Base-by-base conservation (phyloP, 495 filamentous ascomycete genomes). In the Trichodelitschia bisporula region DNA sequence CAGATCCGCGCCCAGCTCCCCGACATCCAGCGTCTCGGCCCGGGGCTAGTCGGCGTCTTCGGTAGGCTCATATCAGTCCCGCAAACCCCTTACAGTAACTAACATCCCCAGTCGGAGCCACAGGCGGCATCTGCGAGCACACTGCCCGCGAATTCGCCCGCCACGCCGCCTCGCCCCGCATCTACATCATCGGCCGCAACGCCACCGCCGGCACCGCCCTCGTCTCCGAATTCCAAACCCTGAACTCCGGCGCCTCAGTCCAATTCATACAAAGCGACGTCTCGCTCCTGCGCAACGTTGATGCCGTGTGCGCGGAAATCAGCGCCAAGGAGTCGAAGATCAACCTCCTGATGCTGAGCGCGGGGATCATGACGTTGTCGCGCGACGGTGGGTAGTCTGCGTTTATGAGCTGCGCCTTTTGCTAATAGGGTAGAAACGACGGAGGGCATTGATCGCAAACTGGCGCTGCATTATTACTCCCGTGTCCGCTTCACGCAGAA, bases 341-440 rank as follows among this genome's bases (percentile, higher is more conserved):
- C 37, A 69, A 79, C 39, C 39, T 77, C 1, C 54, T 79, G 0
- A 69, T 77, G 40, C 43, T 69, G 39, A 65, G 48, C 3, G 41
- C 49, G 2, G 62, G 62, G 4, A 56, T 51, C 27, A 32, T 57
- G 32, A 49, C 45, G 4, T 15, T 55, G 33, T 23, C 36, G 29
- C 46, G 51, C 11, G 39, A 43, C 17, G 30, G 38, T 19, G 33
- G 37, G 33, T 18, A 6, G 15, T 29, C 21, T 15, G 4, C 26
- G 6, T 14, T 29, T 8, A 8, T 29, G 26, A 5, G 6, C 6
- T 12, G 5, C 26, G 8, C 8, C 8, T 6, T 16, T 8, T 29
- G 15, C 6, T 8, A 28, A 29, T 16, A 0, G 14, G 14, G 4
- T 28, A 60, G 66, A 68, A 28, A 74, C 71, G 0, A 17, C 38